Evolutionary conservation across 2,329 filamentous ascomycete species (phyloP), one percentile per base, ranked within the genome.

Genomic region (Penicillium brevicompactum): DNA sequence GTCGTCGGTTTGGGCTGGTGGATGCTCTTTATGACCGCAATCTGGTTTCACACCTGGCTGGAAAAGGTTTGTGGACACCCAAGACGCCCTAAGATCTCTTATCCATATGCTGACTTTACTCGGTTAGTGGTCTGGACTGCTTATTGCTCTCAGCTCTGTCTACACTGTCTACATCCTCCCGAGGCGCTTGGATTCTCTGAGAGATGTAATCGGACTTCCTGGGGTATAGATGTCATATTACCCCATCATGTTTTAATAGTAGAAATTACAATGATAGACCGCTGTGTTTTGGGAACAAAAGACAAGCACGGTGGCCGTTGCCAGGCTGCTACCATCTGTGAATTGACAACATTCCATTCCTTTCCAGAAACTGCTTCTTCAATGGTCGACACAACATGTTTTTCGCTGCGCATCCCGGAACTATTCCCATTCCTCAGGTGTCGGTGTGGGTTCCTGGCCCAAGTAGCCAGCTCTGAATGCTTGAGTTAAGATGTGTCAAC

Each of bases 1-100:
- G 85, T 97, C 24, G 82, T 89, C 16, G 86, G 75, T 0, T 67
- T 97, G 69, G 91, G 88, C 69, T 84, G 87, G 79, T 97, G 94
- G 91, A 99, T 99, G 94, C 75, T 99, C 71, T 81, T 97, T 58
- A 99, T 99, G 94, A 99, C 94, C 40, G 92, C 92, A 2, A 92
- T 95, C 38, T 99, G 93, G 81, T 99, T 99, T 69, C 94, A 99
- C 74, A 99, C 94, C 0, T 97, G 93, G 92, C 87, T 95, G 67
- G 94, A 99, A 79, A 99, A 97, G 88, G 88, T 90, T 67, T 68
- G 81, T 71, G 49, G 49, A 50, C 54, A 74, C 62, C 0, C 21
- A 11, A n/a, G 31, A 42, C 30, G 7, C 22, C 22, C 14, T 38
- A 21, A 5, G 6, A 8, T 2, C 46, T 42, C 22, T 18, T 11